Conservation (phyloP, 1,139 yeast species). For the Candida sp. region DNA sequence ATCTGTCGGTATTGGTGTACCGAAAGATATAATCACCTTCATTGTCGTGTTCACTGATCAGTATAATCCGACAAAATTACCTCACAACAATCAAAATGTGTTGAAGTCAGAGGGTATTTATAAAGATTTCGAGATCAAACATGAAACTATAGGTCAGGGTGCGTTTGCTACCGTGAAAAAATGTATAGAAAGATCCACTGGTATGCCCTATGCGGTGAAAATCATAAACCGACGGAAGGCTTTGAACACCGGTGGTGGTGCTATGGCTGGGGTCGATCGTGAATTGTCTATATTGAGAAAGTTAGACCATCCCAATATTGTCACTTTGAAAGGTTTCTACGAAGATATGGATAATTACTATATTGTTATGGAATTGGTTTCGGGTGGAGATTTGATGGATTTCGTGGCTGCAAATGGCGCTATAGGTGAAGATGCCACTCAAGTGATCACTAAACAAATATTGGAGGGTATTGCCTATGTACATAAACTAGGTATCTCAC, state of each 20-base stretch:
- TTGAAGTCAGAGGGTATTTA: conserved; percentile 52
- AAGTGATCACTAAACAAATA: conserved; percentile 81
- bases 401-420: conserved; percentile 91
- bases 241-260: conserved; percentile 60
- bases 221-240: conserved; percentile 83
- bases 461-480: conserved; percentile 83
- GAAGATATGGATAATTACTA: conserved; percentile 81
- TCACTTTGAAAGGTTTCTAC: conserved; percentile 74
- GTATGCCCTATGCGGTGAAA: conserved; percentile 85
- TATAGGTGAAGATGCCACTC: conserved; percentile 86
- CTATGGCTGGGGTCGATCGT: conserved; percentile 67
- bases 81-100: conserved; percentile 16
- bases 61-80: conserved; percentile 33
- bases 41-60: conserved; percentile 58
- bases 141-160: conserved; percentile 90
- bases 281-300: conserved; percentile 78
- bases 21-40: conserved; percentile 70
- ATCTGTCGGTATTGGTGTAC: conserved; percentile 81
- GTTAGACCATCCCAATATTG: conserved; percentile 82
- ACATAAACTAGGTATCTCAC: conserved; percentile 86
- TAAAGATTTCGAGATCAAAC: conserved; percentile 72
- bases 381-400: conserved; percentile 98
- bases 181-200: conserved; percentile 82
- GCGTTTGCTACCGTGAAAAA: conserved; percentile 96
- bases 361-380: conserved; percentile 90